A percentile compares a stretch with the other conserved stretches of the same genome.
Evolutionary conservation across 2,329 filamentous ascomycete genomes (phyloP).

Genomic region (Truncatella angustata): DNA sequence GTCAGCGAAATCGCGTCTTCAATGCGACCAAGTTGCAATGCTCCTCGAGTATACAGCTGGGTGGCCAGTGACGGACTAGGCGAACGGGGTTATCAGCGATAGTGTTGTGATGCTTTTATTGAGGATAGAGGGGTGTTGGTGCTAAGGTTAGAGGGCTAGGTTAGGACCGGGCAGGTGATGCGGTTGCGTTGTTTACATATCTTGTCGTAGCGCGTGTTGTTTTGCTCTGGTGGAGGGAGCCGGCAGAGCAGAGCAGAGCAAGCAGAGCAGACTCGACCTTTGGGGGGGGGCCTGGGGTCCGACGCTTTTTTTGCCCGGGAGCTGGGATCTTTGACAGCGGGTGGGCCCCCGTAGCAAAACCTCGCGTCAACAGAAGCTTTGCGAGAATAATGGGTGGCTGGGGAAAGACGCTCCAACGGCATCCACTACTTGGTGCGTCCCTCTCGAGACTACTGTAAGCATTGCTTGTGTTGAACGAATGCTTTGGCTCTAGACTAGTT

Average conservation of each 20-base stretch:
- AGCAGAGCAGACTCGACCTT: not conserved
- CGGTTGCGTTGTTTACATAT: conserved; percentile 32
- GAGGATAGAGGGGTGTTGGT: conserved; percentile 7
- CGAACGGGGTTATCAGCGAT: conserved; percentile 6
- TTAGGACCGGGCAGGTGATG: too few species aligned
- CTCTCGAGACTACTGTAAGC: too few species aligned
- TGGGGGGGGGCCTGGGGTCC: not conserved
- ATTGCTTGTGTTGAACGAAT: too few species aligned
- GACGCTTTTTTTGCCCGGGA: not conserved
- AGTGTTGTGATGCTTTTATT: conserved; percentile 1
- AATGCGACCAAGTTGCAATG: conserved; percentile 30
- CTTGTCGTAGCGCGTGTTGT: conserved; percentile 25
- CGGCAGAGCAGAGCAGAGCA: not conserved
- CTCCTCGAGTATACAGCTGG: conserved; percentile 16
- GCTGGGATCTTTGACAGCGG: conserved; percentile 1
- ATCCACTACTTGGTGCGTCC: too few species aligned
- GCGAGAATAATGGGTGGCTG: too few species aligned
- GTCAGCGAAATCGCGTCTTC: conserved; percentile 28
- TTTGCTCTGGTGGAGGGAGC: conserved; percentile 6
- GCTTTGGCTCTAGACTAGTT: too few species aligned
- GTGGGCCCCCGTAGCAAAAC: not conserved
- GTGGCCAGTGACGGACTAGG: conserved; percentile 21
- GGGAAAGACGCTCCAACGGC: too few species aligned
- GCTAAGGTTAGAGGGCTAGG: too few species aligned
- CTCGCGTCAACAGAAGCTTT: too few species aligned